Base-by-base conservation (phyloP, 176 grass and related monocot species). In the Saccharum spontaneum region DNA sequence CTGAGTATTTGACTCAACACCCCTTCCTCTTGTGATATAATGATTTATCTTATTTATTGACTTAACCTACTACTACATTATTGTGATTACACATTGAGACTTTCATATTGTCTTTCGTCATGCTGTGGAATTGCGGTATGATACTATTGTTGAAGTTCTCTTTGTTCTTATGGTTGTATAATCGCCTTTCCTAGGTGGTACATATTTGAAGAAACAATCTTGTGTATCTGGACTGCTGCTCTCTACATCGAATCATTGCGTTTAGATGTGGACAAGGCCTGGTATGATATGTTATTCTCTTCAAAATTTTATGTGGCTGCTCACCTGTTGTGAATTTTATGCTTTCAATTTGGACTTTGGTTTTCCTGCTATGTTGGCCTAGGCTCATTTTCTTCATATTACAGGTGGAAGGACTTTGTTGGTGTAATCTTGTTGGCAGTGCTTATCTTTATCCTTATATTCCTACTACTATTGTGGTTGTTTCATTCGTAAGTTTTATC, bases 381-480 rank as follows among this genome's bases (percentile, higher is more conserved):
- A 75, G 46, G 36, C 20, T 71, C 20, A 50, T 85, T 65, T 89
- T 88, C 61, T 15, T 76, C 31, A 67, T 55, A 61, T 76, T 52
- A 74, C 82, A 99, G 97, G 97, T 99, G 97, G 97, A 92, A 94
- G 86, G 84, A 97, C 82, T 94, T 96, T 90, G 77, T 94, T 91
- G 84, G 82, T 43, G 86, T 96, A 86, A 69, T 97, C 39, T 31
- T 94, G 34, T 61, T 99, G 79, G 94, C 91, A 44, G 46, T 74
- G 52, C 88, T 99, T 85, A 90, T 89, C 36, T 94, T 97, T 92
- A 92, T 93, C 80, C 88, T 99, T 49, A 77, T 92, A 79, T 99
- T 99, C 82, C 84, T 99, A 54, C 69, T 91, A 30, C 55, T 99
- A 6, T 34, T 99, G 75, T 81, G 77, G 66, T 24, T 89, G 33